A percentile compares a stretch with the other conserved stretches of the same genome.
phyloP scores from a whole-genome alignment of 2,329 filamentous ascomycete species.

The Fusarium begoniae region DNA sequence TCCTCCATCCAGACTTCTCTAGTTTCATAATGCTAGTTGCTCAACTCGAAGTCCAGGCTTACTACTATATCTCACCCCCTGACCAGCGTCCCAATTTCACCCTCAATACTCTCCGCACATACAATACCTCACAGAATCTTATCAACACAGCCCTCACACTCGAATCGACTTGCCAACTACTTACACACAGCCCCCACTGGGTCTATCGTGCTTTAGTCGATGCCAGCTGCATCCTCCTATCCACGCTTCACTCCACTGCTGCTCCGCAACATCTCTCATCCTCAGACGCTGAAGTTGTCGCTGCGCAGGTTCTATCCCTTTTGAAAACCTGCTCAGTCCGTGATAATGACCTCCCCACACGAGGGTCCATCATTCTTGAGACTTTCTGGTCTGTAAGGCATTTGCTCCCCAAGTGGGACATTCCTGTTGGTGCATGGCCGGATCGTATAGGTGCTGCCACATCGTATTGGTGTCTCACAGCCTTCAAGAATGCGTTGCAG shows the following conservation, averaged over 20 bases:
- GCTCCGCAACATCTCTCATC: conserved; percentile 45
- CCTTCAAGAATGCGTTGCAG: conserved; percentile 56
- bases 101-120: conserved; percentile 57
- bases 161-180: conserved; percentile 51
- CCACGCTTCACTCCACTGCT: conserved; percentile 57
- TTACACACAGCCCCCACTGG: conserved; percentile 60
- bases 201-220: conserved; percentile 58
- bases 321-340: conserved; percentile 56
- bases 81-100: conserved; percentile 50
- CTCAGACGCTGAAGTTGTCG: conserved; percentile 45
- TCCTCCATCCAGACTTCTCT: conserved; percentile 51
- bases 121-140: conserved; percentile 58
- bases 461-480: conserved; percentile 59
- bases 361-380: conserved; percentile 58
- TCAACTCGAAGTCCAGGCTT: conserved; percentile 62
- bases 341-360: conserved; percentile 59
- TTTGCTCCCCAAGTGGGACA: conserved; percentile 51
- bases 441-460: conserved; percentile 60
- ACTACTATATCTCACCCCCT: conserved; percentile 60
- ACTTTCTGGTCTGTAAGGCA: conserved; percentile 57
- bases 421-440: conserved; percentile 53
- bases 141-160: conserved; percentile 55
- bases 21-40: conserved; percentile 60
- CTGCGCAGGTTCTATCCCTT: conserved; percentile 47
- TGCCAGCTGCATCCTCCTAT: conserved; percentile 57